phyloP scores from a whole-genome alignment of 1,284 basidiomycete genomes.

The Sphaerobolus stellatus region DNA sequence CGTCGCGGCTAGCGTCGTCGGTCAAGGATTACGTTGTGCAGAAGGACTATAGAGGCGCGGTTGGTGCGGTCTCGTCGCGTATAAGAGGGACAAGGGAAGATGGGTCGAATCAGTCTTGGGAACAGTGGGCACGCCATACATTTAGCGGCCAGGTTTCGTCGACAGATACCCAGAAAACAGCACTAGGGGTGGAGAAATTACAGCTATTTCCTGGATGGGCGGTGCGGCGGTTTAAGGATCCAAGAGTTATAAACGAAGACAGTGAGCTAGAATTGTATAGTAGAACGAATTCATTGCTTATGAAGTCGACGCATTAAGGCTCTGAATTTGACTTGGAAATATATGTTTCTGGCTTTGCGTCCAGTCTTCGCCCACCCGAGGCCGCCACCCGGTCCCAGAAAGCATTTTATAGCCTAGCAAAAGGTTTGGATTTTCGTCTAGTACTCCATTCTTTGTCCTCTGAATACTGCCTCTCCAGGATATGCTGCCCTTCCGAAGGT shows the following conservation, averaged over 20 bases:
- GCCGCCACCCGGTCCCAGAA: slow-evolving; percentile 69
- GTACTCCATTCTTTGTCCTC: slow-evolving; percentile 5
- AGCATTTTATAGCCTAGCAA: slow-evolving; percentile 74
- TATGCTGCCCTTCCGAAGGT: slow-evolving; percentile 65
- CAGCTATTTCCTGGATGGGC: slow-evolving; percentile 58
- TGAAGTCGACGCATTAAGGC: slow-evolving; percentile 25
- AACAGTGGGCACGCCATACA: slow-evolving; percentile 16
- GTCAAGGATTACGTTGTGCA: slow-evolving; percentile 44
- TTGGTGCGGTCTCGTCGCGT: slow-evolving; percentile 15
- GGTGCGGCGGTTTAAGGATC: slow-evolving; percentile 35
- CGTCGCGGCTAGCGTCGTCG: slow-evolving; percentile 34
- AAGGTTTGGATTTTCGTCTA: slow-evolving; percentile 48
- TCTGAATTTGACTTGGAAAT: slow-evolving; percentile 65
- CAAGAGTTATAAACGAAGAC: neutral
- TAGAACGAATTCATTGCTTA: neutral
- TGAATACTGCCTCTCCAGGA: slow-evolving; percentile 38
- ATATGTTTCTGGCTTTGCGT: slow-evolving; percentile 74
- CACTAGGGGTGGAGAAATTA: slow-evolving; percentile 38
- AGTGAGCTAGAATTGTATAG: neutral
- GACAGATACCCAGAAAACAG: slow-evolving; percentile 9
- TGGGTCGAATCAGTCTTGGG: slow-evolving; percentile 10
- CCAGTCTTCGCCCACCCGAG: slow-evolving; percentile 59
- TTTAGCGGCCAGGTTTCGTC: slow-evolving; percentile 10
- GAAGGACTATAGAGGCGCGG: slow-evolving; percentile 33
- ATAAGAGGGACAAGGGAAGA: slow-evolving; percentile 1